Conservation (phyloP, 306 rosid species). For the Dalbergia cultrata region DNA sequence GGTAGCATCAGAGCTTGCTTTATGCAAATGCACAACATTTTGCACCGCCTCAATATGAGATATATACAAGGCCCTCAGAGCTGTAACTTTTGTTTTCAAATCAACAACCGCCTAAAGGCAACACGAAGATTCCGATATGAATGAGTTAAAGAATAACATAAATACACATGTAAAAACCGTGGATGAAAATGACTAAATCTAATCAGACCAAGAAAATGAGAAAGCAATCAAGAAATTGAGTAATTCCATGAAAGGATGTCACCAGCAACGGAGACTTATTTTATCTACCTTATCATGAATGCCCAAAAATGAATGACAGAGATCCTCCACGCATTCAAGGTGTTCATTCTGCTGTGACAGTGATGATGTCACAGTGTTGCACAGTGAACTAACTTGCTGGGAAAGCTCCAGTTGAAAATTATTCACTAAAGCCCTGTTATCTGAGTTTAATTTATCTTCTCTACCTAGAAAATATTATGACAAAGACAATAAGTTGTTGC, state of each 20-base stretch:
- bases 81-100: slow-evolving; percentile 69
- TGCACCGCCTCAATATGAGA: slow-evolving; percentile 79
- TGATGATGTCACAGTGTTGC: slow-evolving; percentile 72
- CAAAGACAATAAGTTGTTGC: background rate
- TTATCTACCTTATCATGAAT: slow-evolving; percentile 72
- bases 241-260: slow-evolving; percentile 2
- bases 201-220: background rate
- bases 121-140: background rate
- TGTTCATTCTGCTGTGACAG: slow-evolving; percentile 77
- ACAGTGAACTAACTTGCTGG: slow-evolving; percentile 77
- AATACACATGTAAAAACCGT: background rate
- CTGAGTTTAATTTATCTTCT: slow-evolving; percentile 80
- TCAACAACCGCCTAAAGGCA: slow-evolving; percentile 67
- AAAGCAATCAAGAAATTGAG: background rate
- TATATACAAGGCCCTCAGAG: slow-evolving; percentile 65
- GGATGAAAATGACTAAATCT: background rate
- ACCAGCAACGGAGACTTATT: slow-evolving; percentile 8
- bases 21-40: slow-evolving; percentile 93
- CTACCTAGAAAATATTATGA: slow-evolving; percentile 59
- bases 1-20: slow-evolving; percentile 76
- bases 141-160: slow-evolving; percentile 1
- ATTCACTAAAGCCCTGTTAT: slow-evolving; percentile 74
- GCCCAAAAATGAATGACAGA: slow-evolving; percentile 71
- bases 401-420: slow-evolving; percentile 81
- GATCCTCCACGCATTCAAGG: slow-evolving; percentile 76